Conservation (phyloP, 345 rosid species). For the Salix arbutifolia region DNA sequence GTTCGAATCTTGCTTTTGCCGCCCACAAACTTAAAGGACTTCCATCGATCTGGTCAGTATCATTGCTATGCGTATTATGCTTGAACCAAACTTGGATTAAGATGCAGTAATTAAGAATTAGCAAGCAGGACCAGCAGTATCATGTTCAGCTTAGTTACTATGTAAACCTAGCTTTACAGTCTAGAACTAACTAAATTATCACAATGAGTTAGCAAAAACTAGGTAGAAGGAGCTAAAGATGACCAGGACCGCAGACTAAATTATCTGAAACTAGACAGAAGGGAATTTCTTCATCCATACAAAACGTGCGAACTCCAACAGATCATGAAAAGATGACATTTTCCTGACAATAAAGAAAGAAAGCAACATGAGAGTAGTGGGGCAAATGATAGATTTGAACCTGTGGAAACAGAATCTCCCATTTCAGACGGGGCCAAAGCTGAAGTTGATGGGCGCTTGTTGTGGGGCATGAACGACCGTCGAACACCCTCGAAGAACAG, state of each 20-base stretch:
- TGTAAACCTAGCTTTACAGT: too few relatives aligned
- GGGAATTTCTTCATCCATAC: neutral
- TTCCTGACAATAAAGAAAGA: neutral
- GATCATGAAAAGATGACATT: neutral
- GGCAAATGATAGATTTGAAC: neutral
- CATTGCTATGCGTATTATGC: too few relatives aligned
- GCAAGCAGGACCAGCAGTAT: too few relatives aligned
- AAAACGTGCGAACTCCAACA: neutral
- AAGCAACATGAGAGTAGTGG: neutral
- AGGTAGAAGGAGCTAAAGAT: neutral
- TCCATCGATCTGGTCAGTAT: too few relatives aligned
- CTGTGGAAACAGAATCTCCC: neutral
- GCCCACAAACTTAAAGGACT: too few relatives aligned
- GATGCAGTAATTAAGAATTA: too few relatives aligned
- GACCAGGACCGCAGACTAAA: neutral
- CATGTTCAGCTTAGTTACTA: too few relatives aligned
- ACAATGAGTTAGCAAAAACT: neutral
- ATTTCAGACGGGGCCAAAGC: neutral
- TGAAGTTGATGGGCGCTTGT: neutral
- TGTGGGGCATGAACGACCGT: neutral
- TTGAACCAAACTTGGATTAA: too few relatives aligned
- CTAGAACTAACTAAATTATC: too few relatives aligned
- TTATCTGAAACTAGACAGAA: neutral
- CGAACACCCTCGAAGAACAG: neutral
- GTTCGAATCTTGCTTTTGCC: too few relatives aligned